phyloP scores from a whole-genome alignment of 305 asterid species.

The Andrographis paniculata region DNA sequence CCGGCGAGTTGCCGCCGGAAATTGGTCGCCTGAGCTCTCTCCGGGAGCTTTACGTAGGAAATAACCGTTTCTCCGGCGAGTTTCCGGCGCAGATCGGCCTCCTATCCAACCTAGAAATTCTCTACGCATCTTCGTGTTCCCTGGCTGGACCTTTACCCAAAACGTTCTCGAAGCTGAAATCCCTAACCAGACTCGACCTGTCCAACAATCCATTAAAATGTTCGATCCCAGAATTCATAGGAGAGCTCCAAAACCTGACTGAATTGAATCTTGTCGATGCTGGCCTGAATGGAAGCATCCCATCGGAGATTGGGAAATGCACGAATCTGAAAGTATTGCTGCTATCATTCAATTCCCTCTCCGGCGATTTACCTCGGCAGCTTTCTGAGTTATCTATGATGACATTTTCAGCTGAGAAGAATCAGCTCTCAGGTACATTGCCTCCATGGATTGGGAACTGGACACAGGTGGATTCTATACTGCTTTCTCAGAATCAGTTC shows the following conservation, averaged over 20 bases:
- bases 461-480: slow-evolving; percentile 42
- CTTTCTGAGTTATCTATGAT: slow-evolving; percentile 39
- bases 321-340: slow-evolving; percentile 31
- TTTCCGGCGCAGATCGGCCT: slow-evolving; percentile 60
- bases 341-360: slow-evolving; percentile 73
- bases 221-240: slow-evolving; percentile 44
- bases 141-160: slow-evolving; percentile 73
- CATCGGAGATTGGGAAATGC: slow-evolving; percentile 68
- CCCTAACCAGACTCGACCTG: slow-evolving; percentile 57
- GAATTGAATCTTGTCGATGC: slow-evolving; percentile 43
- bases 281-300: slow-evolving; percentile 65
- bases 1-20: slow-evolving; percentile 54
- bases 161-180: slow-evolving; percentile 42
- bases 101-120: slow-evolving; percentile 31
- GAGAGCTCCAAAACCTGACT: slow-evolving; percentile 49
- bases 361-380: slow-evolving; percentile 62
- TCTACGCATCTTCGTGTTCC: slow-evolving; percentile 48
- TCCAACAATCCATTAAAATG: slow-evolving; percentile 72
- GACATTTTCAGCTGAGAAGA: slow-evolving; percentile 58
- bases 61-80: slow-evolving; percentile 58
- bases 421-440: slow-evolving; percentile 69
- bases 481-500: slow-evolving; percentile 61
- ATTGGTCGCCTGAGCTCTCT: slow-evolving; percentile 46
- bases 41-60: slow-evolving; percentile 50
- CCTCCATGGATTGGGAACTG: slow-evolving; percentile 81